Evolutionary conservation across 208 protist species (phyloP).

Genomic region (Trypanosoma vivax): DNA sequence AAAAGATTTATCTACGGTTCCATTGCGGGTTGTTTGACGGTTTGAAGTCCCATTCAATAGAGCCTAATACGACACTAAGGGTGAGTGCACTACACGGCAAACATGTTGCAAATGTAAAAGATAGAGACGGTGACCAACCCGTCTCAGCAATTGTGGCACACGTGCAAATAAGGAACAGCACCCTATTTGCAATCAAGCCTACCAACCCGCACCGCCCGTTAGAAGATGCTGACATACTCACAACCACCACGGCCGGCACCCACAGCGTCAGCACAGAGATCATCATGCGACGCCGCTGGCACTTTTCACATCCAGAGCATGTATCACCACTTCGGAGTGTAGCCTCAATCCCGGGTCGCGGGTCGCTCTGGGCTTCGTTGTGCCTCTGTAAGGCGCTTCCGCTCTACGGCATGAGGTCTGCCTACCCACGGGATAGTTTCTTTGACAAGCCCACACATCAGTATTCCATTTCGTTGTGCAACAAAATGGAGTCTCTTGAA

Average conservation of each 20-base stretch:
- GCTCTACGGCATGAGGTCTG: constrained; percentile 64
- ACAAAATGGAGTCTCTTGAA: constrained; percentile 45
- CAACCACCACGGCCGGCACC: constrained; percentile 24
- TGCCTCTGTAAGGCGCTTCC: constrained; percentile 69
- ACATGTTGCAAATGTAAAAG: not conserved
- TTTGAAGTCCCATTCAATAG: not conserved
- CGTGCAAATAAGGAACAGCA: constrained; percentile 64
- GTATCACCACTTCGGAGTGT: not conserved
- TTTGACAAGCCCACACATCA: constrained; percentile 66
- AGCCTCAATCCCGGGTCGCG: constrained; percentile 20
- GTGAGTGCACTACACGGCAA: no score
- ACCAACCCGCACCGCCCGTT: constrained; percentile 39
- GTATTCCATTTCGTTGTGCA: constrained; percentile 51
- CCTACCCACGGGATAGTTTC: constrained; percentile 73
- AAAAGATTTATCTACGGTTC: constrained; percentile 42
- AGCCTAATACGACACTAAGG: not conserved
- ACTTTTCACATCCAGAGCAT: constrained; percentile 57
- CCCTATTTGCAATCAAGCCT: constrained; percentile 72
- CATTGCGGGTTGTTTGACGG: constrained; percentile 17
- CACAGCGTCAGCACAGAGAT: constrained; percentile 56
- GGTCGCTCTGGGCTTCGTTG: constrained; percentile 53
- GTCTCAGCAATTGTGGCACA: constrained; percentile 30
- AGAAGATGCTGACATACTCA: constrained; percentile 13
- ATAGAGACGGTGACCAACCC: not conserved
- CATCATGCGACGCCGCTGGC: constrained; percentile 69